Evolutionary conservation across 148 eudicot genomes (phyloP).

Genomic region (Rhododendron williamsianum): DNA sequence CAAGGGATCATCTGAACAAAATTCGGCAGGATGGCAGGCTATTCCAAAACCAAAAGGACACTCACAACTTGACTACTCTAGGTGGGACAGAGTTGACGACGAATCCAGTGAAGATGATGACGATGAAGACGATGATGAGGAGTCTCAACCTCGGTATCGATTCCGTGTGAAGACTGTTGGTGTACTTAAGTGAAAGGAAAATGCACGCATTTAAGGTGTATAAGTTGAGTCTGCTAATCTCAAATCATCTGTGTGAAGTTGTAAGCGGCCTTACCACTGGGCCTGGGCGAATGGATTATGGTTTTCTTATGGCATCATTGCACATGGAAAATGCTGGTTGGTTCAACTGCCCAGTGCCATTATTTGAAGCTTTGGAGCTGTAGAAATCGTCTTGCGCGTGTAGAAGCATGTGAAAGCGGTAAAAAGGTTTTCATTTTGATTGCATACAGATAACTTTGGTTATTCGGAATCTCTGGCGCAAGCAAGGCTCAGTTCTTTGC

Average conservation of each 20-base stretch:
- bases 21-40: constrained; percentile 51
- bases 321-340: neutral
- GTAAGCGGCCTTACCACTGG: neutral
- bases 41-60: constrained; percentile 88
- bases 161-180: constrained; percentile 71
- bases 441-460: neutral
- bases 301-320: neutral
- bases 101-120: constrained; percentile 75
- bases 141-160: constrained; percentile 54
- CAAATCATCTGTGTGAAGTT: neutral
- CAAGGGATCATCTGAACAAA: constrained; percentile 28
- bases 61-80: constrained; percentile 74
- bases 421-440: neutral
- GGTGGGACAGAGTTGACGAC: constrained; percentile 71
- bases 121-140: constrained; percentile 53
- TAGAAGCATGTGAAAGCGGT: neutral
- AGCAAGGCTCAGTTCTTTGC: neutral
- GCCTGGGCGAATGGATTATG: neutral
- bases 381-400: neutral
- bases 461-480: neutral
- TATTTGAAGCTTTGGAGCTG: neutral
- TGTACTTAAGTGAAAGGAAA: constrained; percentile 41
- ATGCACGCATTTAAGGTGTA: neutral
- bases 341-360: neutral
- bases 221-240: neutral